Evolutionary conservation across 306 rosid species (phyloP).

Genomic region (Prunus mume): DNA sequence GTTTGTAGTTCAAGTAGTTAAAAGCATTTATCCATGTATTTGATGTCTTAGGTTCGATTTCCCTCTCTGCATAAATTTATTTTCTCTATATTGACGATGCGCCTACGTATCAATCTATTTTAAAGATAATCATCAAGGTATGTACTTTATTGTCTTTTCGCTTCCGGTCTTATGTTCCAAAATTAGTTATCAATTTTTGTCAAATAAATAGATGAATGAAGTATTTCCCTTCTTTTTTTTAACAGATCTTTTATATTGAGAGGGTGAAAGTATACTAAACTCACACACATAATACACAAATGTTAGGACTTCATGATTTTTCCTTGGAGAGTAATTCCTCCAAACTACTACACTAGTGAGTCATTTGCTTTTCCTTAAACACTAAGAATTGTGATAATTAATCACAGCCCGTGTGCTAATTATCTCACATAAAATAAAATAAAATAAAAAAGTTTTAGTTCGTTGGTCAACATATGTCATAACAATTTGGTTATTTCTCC

Average conservation of each 20-base stretch:
- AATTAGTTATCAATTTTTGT: too few relatives aligned
- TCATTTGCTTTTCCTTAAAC: not conserved
- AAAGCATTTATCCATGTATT: too few relatives aligned
- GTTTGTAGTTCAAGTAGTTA: too few relatives aligned
- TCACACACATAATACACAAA: too few relatives aligned
- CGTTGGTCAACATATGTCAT: not conserved
- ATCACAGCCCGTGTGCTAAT: not conserved
- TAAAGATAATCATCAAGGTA: not conserved
- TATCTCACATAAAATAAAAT: not conserved
- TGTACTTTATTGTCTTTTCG: not conserved
- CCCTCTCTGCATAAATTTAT: too few relatives aligned
- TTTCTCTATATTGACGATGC: too few relatives aligned
- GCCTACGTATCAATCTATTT: not conserved
- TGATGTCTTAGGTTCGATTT: too few relatives aligned
- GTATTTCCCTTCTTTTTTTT: not conserved
- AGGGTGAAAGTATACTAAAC: too few relatives aligned
- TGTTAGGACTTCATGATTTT: too few relatives aligned
- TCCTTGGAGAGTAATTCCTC: accelerated
- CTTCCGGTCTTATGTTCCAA: too few relatives aligned
- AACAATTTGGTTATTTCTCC: not conserved
- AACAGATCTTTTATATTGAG: too few relatives aligned
- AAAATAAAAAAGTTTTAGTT: not conserved
- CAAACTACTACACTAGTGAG: too few relatives aligned
- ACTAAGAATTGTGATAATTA: not conserved
- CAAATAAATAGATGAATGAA: not conserved